Base-by-base conservation (phyloP, 2,329 filamentous ascomycete genomes). In the Fusarium stilboides region DNA sequence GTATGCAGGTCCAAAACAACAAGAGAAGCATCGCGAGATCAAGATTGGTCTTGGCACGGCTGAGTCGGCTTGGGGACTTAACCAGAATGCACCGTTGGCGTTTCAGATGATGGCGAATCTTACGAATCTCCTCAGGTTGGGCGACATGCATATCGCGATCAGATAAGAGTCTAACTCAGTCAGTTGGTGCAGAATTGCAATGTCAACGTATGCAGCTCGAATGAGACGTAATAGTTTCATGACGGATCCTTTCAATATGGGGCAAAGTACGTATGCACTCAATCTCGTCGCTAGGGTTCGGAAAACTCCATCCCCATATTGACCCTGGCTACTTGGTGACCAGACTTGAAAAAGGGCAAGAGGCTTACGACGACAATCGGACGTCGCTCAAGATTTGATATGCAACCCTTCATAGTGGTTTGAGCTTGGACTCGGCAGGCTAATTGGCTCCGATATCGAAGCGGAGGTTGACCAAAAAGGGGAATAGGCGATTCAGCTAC, bases 171-270 rank as follows among this genome's bases (percentile, higher is more conserved):
- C 37, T 28, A 28, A 39, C 34, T 28, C 24, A 28, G 34, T 24
- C 22, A n/a, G 20, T 42, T 42, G 20, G 40, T 34, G 54, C 58
- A 60, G 20, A 39, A 52, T 42, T n/a, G 19, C n/a, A 34, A 46
- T 24, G 42, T 40, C 44, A 61, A 65, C 62, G 60, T 65, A 65
- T 26, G 36, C 42, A 65, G 40, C 34, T 36, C 36, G 24, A 37
- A 42, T 24, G 19, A 65, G 62, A 65, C 62, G 62, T 65, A 65
- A 65, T 65, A 65, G 61, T 65, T 60, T 65, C 61, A 65, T 46
- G 46, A 59, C 7, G 36, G 36, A 45, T 58, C 62, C 31, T 36
- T 60, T 28, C n/a, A 17, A 33, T 65, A 65, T 65, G 62, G 62
- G 46, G 53, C 46, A 39, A 42, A 60, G 40, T 60, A 65, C 62